These are phyloP conservation scores for Aspergillus vadensis DNA, from an alignment of 2,329 filamentous ascomycete species.

Conservation along the genomic window DNA sequence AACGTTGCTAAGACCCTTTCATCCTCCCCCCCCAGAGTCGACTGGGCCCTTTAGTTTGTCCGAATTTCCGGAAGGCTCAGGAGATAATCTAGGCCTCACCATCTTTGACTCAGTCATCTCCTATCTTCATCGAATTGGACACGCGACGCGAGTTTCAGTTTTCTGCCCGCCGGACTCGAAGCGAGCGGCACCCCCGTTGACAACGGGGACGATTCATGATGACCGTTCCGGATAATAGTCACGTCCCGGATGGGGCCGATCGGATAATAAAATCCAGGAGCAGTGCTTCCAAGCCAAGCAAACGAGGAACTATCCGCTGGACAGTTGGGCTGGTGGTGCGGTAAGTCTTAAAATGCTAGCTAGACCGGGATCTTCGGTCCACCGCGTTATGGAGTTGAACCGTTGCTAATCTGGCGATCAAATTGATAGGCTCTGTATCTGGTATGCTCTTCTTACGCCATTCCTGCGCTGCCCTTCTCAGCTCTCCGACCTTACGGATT, in stretches of 20 bases:
- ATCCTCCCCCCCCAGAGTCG: not conserved
- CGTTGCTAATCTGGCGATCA: not conserved
- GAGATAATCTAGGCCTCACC: not conserved
- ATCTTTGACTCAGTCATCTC: not conserved
- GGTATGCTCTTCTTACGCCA: conserved; percentile 81
- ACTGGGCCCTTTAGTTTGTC: not conserved
- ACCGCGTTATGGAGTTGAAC: not conserved
- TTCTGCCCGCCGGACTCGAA: not conserved
- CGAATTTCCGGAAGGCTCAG: not conserved
- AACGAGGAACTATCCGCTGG: conserved; percentile 34
- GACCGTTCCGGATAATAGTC: conserved; percentile 31
- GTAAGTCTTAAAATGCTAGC: conserved; percentile 27
- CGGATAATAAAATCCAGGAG: conserved; percentile 19
- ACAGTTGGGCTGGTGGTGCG: conserved; percentile 38
- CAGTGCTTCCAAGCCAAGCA: conserved; percentile 15
- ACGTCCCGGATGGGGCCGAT: conserved; percentile 23
- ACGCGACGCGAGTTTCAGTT: conserved; percentile 11
- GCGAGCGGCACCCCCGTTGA: conserved; percentile 7
- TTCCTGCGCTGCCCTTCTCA: conserved; percentile 79
- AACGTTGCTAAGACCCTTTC: not conserved
- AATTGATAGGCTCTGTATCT: conserved; percentile 68
- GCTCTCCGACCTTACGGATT: conserved; percentile 65
- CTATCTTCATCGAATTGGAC: not conserved
- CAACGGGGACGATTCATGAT: conserved; percentile 22
- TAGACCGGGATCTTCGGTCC: conserved; percentile 5